Base-by-base conservation (phyloP, 306 rosid species). In the Pachyrhizus erosus region DNA sequence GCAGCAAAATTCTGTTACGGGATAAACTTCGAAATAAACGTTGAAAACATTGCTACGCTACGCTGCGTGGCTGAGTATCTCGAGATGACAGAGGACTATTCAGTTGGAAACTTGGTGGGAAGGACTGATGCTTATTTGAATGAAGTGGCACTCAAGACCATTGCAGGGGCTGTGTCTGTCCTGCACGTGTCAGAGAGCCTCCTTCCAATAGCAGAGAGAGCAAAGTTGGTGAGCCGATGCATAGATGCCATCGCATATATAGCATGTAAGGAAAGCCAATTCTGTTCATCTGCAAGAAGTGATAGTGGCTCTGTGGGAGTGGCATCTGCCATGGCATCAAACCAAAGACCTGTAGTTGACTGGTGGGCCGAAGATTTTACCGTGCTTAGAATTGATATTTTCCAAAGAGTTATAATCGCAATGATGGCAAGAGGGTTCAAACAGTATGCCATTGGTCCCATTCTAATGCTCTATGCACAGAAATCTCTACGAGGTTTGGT, bases 281-380 rank as follows among this genome's bases (percentile, higher is more conserved):
- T 89, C 40, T 75, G 87, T 76, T 9, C 61, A 76, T 80, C 96
- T 14, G 76, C 87, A 52, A 75, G 82, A 71, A 51, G 76, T 39
- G 92, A 87, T 18, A 70, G 79, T 48, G 80, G 82, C 49, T 62
- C 76, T 24, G 92, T 86, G 64, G 86, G 89, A 55, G 80, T 75
- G 12, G 40, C 31, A 57, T 80, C 94, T 81, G 85, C 95, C 18
- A 33, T 54, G 24, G 71, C 81, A 61, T 85, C 86, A 72, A 86
- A 88, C 29, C 84, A 89, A 21, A 89, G 84, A 64, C 86, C 96
- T 9, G 67, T 88, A 21, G 97, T 92, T 83, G 97, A 92, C 31
- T 96, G 99, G 97, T 96, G 99, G 99, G 97, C 98, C 57, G 99
- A 96, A 78, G 98, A 96, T 71, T 75, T 96, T 0, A 91, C 88